Conservation (phyloP, 306 rosid species). For the Calophaca sinica region DNA sequence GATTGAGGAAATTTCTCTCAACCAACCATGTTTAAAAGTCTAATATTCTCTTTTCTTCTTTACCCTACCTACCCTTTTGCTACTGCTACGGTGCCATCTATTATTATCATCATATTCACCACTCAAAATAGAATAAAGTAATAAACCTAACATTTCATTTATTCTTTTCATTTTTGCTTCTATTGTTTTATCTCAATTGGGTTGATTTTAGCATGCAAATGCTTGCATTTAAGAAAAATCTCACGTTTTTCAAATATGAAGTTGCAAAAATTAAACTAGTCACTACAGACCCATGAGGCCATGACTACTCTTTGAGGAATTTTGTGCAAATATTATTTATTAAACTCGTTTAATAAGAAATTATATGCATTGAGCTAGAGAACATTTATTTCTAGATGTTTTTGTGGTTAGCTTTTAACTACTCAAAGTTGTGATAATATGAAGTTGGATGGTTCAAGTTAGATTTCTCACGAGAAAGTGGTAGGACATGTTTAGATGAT, state of each 20-base stretch:
- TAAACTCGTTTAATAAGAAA: no score
- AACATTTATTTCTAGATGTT: no score
- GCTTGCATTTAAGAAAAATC: background rate
- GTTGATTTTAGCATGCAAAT: background rate
- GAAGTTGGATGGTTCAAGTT: no score
- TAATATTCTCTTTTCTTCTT: constrained; percentile 12
- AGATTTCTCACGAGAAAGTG: no score
- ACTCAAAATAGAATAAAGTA: constrained; percentile 36
- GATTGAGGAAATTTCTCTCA: constrained; percentile 6
- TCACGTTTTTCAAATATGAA: background rate
- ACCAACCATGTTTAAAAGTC: constrained; percentile 38
- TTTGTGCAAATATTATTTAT: background rate
- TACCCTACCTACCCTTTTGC: constrained; percentile 17
- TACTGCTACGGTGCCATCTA: background rate
- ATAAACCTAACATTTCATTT: constrained; percentile 19
- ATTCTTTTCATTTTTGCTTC: constrained; percentile 19
- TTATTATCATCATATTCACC: constrained; percentile 30
- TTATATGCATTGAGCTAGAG: no score
- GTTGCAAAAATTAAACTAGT: background rate
- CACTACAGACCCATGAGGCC: no score
- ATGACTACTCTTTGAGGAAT: no score
- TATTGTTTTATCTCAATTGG: background rate
- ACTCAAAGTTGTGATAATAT: no score
- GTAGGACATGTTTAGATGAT: no score
- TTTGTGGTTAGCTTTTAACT: no score